These are phyloP conservation scores for Aspergillus sp. DNA, from an alignment of 2,329 filamentous ascomycete genomes.

Conservation along the genomic window DNA sequence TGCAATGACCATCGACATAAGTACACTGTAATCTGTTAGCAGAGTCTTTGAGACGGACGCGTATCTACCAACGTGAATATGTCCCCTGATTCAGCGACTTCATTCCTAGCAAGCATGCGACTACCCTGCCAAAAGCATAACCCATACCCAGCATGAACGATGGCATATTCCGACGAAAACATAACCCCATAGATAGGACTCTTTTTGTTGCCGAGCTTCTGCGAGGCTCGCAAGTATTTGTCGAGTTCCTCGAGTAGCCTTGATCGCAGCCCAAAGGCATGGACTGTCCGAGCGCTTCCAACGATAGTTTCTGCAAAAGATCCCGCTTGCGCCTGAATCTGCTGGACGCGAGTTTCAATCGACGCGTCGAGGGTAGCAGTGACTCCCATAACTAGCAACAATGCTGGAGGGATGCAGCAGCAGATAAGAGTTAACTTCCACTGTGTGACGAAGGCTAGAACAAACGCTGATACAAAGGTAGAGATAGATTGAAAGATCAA, in stretches of 20 bases:
- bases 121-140: constrained; percentile 50
- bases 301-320: background rate
- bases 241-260: constrained; percentile 20
- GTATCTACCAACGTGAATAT: constrained; percentile 23
- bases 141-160: constrained; percentile 35
- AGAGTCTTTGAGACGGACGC: too few species aligned
- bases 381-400: too few species aligned
- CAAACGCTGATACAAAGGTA: too few species aligned
- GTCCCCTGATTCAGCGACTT: constrained; percentile 24
- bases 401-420: too few species aligned
- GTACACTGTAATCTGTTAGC: constrained; percentile 15
- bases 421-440: too few species aligned
- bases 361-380: too few species aligned
- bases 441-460: too few species aligned
- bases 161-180: constrained; percentile 16
- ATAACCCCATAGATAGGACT: constrained; percentile 17
- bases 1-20: constrained; percentile 32
- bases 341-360: too few species aligned
- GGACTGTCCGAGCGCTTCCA: constrained; percentile 12
- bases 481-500: too few species aligned
- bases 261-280: constrained; percentile 23
- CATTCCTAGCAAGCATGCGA: constrained; percentile 27
- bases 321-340: background rate
- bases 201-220: constrained; percentile 17
- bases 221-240: constrained; percentile 15